phyloP scores from a whole-genome alignment of 495 filamentous ascomycete species.

The Amniculicola lignicola region DNA sequence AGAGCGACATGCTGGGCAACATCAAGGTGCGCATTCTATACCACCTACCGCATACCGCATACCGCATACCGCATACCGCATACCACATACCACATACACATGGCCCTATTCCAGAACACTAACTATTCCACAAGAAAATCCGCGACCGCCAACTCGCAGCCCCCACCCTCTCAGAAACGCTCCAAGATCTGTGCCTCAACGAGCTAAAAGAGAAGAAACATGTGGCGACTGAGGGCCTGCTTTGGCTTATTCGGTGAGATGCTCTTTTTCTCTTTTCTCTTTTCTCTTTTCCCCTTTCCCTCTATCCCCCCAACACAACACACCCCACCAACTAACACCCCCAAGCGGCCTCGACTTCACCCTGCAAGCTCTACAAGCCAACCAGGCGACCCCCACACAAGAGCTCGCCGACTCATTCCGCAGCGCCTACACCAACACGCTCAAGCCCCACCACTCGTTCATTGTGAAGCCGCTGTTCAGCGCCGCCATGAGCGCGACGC shows the following conservation, averaged over 20 bases:
- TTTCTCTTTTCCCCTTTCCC: conserved; percentile 9
- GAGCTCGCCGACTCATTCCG: conserved; percentile 88
- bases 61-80: conserved; percentile 39
- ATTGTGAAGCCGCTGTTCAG: conserved; percentile 84
- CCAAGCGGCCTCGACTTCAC: conserved; percentile 89
- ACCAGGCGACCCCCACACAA: conserved; percentile 59
- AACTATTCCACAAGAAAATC: too few species aligned
- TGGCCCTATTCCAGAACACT: too few species aligned
- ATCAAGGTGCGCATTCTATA: conserved; percentile 67
- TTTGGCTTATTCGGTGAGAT: conserved; percentile 83
- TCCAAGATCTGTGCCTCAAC: conserved; percentile 79
- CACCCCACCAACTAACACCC: conserved; percentile 3
- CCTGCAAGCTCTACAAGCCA: conserved; percentile 72
- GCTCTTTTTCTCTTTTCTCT: conserved; percentile 3
- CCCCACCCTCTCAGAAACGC: conserved; percentile 68
- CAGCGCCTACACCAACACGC: conserved; percentile 73
- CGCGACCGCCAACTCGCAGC: conserved; percentile 74
- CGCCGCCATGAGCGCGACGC: conserved; percentile 86
- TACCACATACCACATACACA: too few species aligned
- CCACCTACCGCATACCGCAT: not conserved
- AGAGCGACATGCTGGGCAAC: conserved; percentile 86
- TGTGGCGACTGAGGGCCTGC: conserved; percentile 77
- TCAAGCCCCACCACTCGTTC: conserved; percentile 87
- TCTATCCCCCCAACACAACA: not conserved
- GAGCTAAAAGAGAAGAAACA: conserved; percentile 87